Conservation (phyloP, 2,329 filamentous ascomycete species). For the Monosporascus ibericus region DNA sequence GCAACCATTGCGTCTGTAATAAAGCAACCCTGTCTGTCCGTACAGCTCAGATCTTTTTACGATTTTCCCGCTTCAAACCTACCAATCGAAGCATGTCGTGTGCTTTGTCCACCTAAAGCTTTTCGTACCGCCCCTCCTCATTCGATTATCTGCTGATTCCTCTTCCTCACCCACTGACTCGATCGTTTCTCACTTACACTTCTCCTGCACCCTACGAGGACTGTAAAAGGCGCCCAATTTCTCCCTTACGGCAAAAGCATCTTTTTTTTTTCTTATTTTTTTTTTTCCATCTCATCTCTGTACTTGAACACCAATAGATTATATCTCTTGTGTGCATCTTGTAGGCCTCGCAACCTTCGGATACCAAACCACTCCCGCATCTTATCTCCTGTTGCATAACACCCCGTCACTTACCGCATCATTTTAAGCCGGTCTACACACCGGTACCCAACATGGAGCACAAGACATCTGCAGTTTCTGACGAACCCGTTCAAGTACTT, state of each 20-base stretch:
- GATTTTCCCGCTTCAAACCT: not conserved
- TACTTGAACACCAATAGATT: not conserved
- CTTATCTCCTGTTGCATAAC: not conserved
- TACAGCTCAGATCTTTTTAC: not conserved
- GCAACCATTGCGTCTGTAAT: not conserved
- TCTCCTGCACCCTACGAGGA: not conserved
- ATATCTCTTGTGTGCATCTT: not conserved
- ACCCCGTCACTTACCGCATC: not conserved
- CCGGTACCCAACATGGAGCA: constrained; percentile 39
- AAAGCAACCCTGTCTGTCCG: not conserved
- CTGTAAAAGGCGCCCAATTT: not conserved
- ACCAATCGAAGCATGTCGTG: not conserved
- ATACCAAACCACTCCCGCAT: not conserved
- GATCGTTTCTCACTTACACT: too few species aligned
- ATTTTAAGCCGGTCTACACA: not conserved
- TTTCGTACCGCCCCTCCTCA: not conserved
- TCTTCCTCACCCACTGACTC: not conserved
- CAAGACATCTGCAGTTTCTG: constrained; percentile 53
- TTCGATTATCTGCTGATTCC: not conserved
- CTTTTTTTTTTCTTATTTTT: too few species aligned
- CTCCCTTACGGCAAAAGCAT: not conserved
- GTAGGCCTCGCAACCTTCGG: too few species aligned
- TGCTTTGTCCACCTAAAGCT: not conserved
- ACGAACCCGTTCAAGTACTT: constrained; percentile 55
- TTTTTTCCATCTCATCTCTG: not conserved